Conservation (phyloP, 2,329 filamentous ascomycete species). For the Neonectria magnoliae region DNA sequence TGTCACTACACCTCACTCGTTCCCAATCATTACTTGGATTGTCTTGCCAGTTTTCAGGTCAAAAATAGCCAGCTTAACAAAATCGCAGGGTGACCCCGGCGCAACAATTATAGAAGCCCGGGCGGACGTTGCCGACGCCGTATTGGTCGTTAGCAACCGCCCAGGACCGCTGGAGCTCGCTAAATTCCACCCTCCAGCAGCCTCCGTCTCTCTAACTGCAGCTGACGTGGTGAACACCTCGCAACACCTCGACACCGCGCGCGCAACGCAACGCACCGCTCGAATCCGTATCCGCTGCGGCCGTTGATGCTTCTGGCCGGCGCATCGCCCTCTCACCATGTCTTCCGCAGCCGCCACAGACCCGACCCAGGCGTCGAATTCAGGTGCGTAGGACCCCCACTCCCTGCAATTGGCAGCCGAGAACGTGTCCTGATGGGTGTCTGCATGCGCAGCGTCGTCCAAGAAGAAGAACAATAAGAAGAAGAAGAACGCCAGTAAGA, state of each 20-base stretch:
- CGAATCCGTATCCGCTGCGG: conserved; percentile 28
- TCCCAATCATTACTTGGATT: background rate
- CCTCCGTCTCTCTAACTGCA: conserved; percentile 17
- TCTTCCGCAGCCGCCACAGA: conserved; percentile 51
- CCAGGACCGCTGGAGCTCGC: conserved; percentile 31
- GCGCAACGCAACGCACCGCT: conserved; percentile 30
- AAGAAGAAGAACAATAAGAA: conserved; percentile 70
- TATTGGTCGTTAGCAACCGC: conserved; percentile 25
- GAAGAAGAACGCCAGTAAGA: conserved; percentile 65
- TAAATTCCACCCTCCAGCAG: conserved; percentile 35
- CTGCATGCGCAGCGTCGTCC: conserved; percentile 48
- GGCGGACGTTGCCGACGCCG: conserved; percentile 5
- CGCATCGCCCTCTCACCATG: conserved; percentile 47
- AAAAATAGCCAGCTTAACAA: no score
- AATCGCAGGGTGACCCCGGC: background rate
- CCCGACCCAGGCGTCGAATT: conserved; percentile 48
- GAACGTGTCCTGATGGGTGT: conserved; percentile 46
- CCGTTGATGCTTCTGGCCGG: conserved; percentile 39
- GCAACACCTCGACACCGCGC: conserved; percentile 25
- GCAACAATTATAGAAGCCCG: background rate
- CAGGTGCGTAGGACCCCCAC: conserved; percentile 47
- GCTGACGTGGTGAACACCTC: conserved; percentile 41
- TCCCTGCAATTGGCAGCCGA: conserved; percentile 39
- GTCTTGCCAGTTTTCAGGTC: no score
- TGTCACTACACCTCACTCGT: background rate